phyloP scores from a whole-genome alignment of 306 rosid genomes.

The Lathyrus oleraceus region DNA sequence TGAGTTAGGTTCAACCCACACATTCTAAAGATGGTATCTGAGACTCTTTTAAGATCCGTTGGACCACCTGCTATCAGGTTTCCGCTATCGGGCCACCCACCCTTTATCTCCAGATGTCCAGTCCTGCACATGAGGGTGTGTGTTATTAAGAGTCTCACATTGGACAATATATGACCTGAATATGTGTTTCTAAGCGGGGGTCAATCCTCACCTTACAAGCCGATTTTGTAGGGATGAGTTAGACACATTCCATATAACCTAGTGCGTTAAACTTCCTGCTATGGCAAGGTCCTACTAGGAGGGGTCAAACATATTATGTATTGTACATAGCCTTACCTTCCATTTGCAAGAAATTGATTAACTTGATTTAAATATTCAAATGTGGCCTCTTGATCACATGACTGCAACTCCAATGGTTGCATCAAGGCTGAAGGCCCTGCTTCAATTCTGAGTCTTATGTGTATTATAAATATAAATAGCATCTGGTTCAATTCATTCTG shows the following conservation, averaged over 20 bases:
- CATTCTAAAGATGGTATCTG: too few species aligned
- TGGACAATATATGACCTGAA: too few species aligned
- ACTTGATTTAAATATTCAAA: neutral
- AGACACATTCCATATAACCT: neutral
- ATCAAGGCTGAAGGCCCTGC: neutral
- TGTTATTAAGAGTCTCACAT: too few species aligned
- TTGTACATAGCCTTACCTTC: neutral
- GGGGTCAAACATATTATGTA: neutral
- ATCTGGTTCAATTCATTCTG: slow-evolving; percentile 23
- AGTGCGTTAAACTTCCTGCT: neutral
- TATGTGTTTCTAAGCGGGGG: too few species aligned
- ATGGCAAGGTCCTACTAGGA: neutral
- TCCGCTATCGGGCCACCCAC: too few species aligned
- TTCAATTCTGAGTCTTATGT: slow-evolving; percentile 22
- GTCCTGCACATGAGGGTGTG: too few species aligned
- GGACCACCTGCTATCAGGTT: too few species aligned
- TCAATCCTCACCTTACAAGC: too few species aligned
- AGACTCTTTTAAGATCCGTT: too few species aligned
- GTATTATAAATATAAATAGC: neutral
- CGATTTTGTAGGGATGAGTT: too few species aligned
- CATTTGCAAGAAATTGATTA: slow-evolving; percentile 11
- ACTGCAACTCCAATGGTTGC: neutral
- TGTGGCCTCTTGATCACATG: neutral
- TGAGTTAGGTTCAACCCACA: too few species aligned
- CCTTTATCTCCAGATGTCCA: too few species aligned